phyloP scores from a whole-genome alignment of 2,329 filamentous ascomycete species.

The Daldinia eschscholtzii region DNA sequence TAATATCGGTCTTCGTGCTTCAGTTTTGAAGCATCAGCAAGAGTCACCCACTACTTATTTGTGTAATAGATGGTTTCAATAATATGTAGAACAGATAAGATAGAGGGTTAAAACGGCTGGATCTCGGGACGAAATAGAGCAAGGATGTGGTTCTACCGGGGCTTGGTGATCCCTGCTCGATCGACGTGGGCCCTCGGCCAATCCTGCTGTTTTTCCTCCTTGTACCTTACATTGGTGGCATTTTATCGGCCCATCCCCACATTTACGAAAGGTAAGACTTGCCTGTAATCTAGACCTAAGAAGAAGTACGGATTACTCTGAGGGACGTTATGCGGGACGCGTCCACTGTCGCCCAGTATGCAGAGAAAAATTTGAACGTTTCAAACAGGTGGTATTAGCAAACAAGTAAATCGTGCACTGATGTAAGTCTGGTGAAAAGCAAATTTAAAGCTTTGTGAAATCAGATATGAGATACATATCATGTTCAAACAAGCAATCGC shows the following conservation, averaged over 20 bases:
- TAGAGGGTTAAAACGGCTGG: constrained; percentile 8
- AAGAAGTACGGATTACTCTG: constrained; percentile 15
- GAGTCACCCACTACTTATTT: neutral
- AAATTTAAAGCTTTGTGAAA: neutral
- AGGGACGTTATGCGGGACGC: constrained; percentile 28
- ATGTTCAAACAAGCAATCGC: neutral
- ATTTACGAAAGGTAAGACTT: constrained; percentile 19
- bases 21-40: constrained; percentile 15
- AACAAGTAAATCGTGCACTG: neutral
- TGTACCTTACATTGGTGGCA: constrained; percentile 44
- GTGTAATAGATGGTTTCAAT: constrained; percentile 15
- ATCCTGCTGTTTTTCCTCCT: constrained; percentile 35
- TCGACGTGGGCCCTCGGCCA: constrained; percentile 39
- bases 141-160: constrained; percentile 31
- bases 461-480: neutral
- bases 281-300: constrained; percentile 22
- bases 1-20: constrained; percentile 17
- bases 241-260: constrained; percentile 38
- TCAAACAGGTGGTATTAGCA: neutral
- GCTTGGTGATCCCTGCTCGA: constrained; percentile 30
- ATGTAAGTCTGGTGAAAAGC: neutral
- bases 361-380: constrained; percentile 10
- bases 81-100: constrained; percentile 4
- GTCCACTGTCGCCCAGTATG: neutral
- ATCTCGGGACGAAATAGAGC: constrained; percentile 18